Base-by-base conservation (phyloP, 1,284 basidiomycete species). In the Rugosomyces carneus region DNA sequence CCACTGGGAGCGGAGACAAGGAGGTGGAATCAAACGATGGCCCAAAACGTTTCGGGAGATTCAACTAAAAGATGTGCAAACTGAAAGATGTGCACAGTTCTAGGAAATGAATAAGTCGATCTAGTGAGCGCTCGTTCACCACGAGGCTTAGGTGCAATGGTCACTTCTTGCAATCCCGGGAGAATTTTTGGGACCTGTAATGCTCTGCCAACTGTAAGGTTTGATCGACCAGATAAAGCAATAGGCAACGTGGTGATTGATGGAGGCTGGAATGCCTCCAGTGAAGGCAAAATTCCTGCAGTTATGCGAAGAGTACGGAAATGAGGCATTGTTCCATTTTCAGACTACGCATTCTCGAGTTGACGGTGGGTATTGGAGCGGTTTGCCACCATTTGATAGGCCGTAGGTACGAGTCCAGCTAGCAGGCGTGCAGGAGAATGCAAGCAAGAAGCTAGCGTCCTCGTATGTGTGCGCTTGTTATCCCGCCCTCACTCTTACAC, bases 331-430 rank as follows among this genome's bases (percentile, higher is more conserved):
- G 57, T 53, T 24, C 35, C 40, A 56, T 51, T 31, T 48, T 19
- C 47, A 58, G 48, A 47, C 46, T 42, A 43, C 35, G 53, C 44
- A 42, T 35, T 41, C 48, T 51, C 43, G 20, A 54, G 52, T 72
- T 70, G 21, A 70, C 62, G 40, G 67, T 64, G 19, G 80, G 76
- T 26, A 67, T 64, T 40, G 59, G 61, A 4, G 76, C 67, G 0
- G 78, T 79, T 52, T 65, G 68, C 42, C 79, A 69, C 81, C 81
- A 84, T 45, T 72, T 80, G 76, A 10, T 78, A 81, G 35, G 71
- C 70, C 37, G 70, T 66, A 15, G 82, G 58, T 77, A 18, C 70
- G 69, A 15, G 71, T 73, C 74, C 76, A 81, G 9, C 75, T 75
- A 40, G 68, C 66, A 18, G 60, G 60, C 6, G 72, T 68, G 54